Conservation (phyloP, 2,329 filamentous ascomycete genomes). For the Diaporthe vaccinii region DNA sequence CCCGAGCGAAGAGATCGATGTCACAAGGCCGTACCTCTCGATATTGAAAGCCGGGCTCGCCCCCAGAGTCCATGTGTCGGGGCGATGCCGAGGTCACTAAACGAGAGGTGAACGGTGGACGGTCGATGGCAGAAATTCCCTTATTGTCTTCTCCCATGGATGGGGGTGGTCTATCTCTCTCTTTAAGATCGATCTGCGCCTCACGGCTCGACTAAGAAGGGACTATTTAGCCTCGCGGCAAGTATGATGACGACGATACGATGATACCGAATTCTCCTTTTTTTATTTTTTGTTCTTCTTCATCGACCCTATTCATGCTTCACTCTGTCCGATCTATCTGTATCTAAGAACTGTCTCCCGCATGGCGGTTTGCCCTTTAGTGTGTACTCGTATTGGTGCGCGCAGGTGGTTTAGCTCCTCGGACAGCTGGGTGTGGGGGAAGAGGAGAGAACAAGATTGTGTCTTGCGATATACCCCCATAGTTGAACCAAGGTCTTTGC, state of each 20-base stretch:
- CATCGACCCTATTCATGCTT: slow-evolving; percentile 22
- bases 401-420: neutral
- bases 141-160: slow-evolving; percentile 19
- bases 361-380: neutral
- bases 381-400: neutral
- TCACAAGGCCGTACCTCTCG: slow-evolving; percentile 13
- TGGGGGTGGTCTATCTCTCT: slow-evolving; percentile 37
- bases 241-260: slow-evolving; percentile 44
- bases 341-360: neutral
- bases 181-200: slow-evolving; percentile 49
- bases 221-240: slow-evolving; percentile 49
- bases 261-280: slow-evolving; percentile 41
- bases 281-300: neutral
- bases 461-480: slow-evolving; percentile 15
- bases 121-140: slow-evolving; percentile 23
- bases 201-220: slow-evolving; percentile 49
- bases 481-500: slow-evolving; percentile 6
- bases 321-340: neutral
- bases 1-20: slow-evolving; percentile 16
- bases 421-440: neutral
- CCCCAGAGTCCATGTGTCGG: neutral
- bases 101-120: neutral
- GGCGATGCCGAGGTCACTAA: neutral
- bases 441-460: neutral
- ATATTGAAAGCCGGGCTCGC: neutral